Evolutionary conservation across 257 asterid genomes (phyloP).

Genomic region (Orobanche coerulescens): DNA sequence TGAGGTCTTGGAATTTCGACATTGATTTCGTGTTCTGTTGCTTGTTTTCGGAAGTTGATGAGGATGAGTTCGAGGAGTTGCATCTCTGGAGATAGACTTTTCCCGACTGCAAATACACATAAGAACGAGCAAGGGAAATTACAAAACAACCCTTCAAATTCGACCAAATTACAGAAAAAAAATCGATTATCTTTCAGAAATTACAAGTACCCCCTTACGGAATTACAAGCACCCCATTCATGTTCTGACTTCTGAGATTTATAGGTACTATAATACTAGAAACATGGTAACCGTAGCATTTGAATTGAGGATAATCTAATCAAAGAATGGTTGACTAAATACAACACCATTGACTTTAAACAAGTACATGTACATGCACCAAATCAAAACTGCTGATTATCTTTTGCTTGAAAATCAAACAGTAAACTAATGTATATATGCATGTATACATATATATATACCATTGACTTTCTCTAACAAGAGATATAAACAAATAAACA

Average conservation of each 20-base stretch:
- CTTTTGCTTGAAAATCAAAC: not conserved
- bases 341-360: slow-evolving; percentile 10
- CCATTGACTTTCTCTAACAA: too few species aligned
- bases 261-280: not conserved
- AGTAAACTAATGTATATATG: too few species aligned
- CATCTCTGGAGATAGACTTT: slow-evolving; percentile 65
- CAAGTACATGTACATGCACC: not conserved
- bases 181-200: too few species aligned
- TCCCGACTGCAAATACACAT: slow-evolving; percentile 53
- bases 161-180: too few species aligned
- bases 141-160: too few species aligned
- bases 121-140: too few species aligned
- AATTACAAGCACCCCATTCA: too few species aligned
- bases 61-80: slow-evolving; percentile 43
- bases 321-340: slow-evolving; percentile 5
- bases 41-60: slow-evolving; percentile 35
- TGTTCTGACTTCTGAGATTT: not conserved
- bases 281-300: not conserved
- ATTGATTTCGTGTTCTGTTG: slow-evolving; percentile 17
- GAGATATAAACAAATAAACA: too few species aligned
- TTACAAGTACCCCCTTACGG: too few species aligned
- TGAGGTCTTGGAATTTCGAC: slow-evolving; percentile 52
- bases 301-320: not conserved
- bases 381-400: not conserved
- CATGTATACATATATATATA: not conserved